These are phyloP conservation scores for Leccinum rimulosum DNA, from an alignment of 768 basidiomycete genomes.

Conservation along the genomic window DNA sequence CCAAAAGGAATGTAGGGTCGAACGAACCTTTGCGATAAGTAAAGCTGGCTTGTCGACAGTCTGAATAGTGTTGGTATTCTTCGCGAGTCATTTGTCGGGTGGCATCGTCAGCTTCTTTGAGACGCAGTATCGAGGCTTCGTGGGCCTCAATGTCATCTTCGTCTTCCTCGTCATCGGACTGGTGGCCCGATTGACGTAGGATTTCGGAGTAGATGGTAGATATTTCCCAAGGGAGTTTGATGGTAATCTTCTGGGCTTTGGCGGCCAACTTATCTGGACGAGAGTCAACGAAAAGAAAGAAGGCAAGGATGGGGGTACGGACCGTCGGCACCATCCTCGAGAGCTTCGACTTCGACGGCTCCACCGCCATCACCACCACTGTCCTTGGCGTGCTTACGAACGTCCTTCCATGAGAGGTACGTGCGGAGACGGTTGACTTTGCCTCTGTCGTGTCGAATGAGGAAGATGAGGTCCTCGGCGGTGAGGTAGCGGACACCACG, in stretches of 20 bases:
- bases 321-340: constrained; percentile 86
- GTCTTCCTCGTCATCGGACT: constrained; percentile 93
- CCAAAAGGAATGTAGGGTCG: not conserved
- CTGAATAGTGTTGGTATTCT: constrained; percentile 96
- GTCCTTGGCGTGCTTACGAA: constrained; percentile 92
- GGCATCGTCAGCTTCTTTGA: constrained; percentile 85
- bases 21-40: constrained; percentile 59
- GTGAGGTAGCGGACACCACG: constrained; percentile 84
- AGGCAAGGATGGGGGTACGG: constrained; percentile 32
- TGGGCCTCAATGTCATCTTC: constrained; percentile 96
- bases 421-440: constrained; percentile 92
- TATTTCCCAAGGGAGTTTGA: constrained; percentile 96
- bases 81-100: constrained; percentile 88
- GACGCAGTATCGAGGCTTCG: constrained; percentile 85
- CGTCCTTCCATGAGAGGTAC: constrained; percentile 97
- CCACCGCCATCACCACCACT: constrained; percentile 78
- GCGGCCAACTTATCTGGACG: constrained; percentile 66
- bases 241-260: constrained; percentile 90
- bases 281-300: not conserved
- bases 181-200: constrained; percentile 67
- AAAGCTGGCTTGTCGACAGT: constrained; percentile 95
- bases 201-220: constrained; percentile 90
- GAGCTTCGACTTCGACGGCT: constrained; percentile 76
- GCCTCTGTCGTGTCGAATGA: constrained; percentile 90
- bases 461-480: constrained; percentile 94